phyloP scores from a whole-genome alignment of 345 rosid species.

The Diplotaxis tenuifolia region DNA sequence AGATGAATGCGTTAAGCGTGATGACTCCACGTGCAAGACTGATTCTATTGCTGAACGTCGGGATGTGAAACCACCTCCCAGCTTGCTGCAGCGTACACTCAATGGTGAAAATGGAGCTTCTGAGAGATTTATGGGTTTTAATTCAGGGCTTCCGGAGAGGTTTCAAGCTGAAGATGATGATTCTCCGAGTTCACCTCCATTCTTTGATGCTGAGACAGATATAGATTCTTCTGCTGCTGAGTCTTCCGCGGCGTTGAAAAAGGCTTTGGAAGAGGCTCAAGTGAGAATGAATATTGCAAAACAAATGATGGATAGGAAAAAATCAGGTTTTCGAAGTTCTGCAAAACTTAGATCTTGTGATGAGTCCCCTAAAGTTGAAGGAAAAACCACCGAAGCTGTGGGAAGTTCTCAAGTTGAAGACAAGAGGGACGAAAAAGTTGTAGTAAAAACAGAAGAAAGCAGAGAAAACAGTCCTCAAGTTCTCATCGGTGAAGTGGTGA shows the following conservation, averaged over 20 bases:
- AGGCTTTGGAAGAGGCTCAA: constrained; percentile 88
- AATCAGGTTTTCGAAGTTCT: constrained; percentile 47
- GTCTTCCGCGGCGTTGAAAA: constrained; percentile 84
- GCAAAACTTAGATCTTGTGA: constrained; percentile 41
- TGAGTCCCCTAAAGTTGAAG: constrained; percentile 31
- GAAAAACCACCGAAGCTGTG: constrained; percentile 15
- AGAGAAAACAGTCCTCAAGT: constrained; percentile 32
- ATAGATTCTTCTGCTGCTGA: constrained; percentile 74
- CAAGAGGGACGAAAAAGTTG: constrained; percentile 36
- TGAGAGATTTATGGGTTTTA: constrained; percentile 29
- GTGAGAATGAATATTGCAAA: constrained; percentile 69
- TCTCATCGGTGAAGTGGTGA: constrained; percentile 15
- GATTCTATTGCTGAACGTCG: constrained; percentile 33
- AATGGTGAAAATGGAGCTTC: constrained; percentile 31
- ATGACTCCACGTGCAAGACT: constrained; percentile 30
- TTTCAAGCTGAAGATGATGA: constrained; percentile 41
- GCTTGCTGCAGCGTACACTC: constrained; percentile 15
- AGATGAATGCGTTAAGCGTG: constrained; percentile 32
- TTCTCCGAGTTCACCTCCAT: constrained; percentile 53
- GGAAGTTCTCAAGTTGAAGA: constrained; percentile 28
- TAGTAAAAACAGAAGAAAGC: constrained; percentile 38
- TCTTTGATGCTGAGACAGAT: constrained; percentile 69
- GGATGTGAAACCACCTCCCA: constrained; percentile 39
- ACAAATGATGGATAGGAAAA: constrained; percentile 70
- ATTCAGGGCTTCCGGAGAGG: constrained; percentile 37